phyloP scores from a whole-genome alignment of 768 basidiomycete species.

The Leccinellum rugosiceps region DNA sequence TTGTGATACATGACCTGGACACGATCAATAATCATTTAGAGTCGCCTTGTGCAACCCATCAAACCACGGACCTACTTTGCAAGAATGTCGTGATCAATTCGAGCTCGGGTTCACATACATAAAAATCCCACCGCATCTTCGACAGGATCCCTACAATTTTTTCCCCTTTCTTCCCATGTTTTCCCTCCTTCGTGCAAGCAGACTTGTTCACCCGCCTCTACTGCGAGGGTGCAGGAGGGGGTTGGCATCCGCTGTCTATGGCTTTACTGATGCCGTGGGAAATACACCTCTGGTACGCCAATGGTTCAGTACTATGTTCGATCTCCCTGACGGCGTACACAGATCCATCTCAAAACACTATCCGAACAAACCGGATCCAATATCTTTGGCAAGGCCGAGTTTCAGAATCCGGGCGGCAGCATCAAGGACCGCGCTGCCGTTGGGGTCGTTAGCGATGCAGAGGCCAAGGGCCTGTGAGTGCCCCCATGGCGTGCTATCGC shows the following conservation, averaged over 20 bases:
- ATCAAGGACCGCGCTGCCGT: slow-evolving; percentile 98
- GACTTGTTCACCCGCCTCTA: slow-evolving; percentile 16
- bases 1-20: slow-evolving; percentile 14
- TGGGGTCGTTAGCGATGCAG: slow-evolving; percentile 83
- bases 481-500: not conserved
- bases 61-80: not conserved
- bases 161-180: slow-evolving; percentile 4
- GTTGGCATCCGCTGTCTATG: slow-evolving; percentile 54
- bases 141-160: not conserved
- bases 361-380: slow-evolving; percentile 80
- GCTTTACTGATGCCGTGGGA: slow-evolving; percentile 86
- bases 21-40: slow-evolving; percentile 15
- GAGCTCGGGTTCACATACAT: not conserved
- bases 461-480: slow-evolving; percentile 74
- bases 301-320: not conserved
- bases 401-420: slow-evolving; percentile 96
- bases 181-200: slow-evolving; percentile 34
- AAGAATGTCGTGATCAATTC: slow-evolving; percentile 23
- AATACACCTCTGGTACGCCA: slow-evolving; percentile 83
- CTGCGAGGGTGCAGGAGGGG: slow-evolving; percentile 19
- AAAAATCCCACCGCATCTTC: slow-evolving; percentile 2
- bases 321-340: slow-evolving; percentile 7
- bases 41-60: not conserved
- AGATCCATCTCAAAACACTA: slow-evolving; percentile 82
- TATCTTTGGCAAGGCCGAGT: slow-evolving; percentile 96